Percentiles rank a stretch among this genome's conserved stretches.
phyloP scores from a whole-genome alignment of 345 rosid genomes.

The Durio zibethinus region DNA sequence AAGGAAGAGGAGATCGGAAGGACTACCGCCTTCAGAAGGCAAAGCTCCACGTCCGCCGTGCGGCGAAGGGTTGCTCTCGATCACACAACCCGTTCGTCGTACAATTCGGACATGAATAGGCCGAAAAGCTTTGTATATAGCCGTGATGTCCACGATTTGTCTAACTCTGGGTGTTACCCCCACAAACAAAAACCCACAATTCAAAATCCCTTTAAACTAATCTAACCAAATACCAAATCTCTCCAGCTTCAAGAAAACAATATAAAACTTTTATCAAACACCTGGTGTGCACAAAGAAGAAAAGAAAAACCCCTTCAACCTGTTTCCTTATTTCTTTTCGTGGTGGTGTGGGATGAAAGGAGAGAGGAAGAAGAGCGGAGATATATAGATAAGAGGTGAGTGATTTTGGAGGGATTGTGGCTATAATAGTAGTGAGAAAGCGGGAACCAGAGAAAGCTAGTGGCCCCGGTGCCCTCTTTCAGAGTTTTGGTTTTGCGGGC shows the following conservation, averaged over 20 bases:
- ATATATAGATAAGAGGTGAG: constrained; percentile 42
- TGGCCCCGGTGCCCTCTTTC: constrained; percentile 1
- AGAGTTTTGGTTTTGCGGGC: not conserved
- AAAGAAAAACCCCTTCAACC: not conserved
- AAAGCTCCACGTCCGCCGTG: constrained; percentile 99
- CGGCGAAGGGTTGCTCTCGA: constrained; percentile 88
- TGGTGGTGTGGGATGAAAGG: not conserved
- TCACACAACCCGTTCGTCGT: constrained; percentile 82
- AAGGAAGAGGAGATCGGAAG: constrained; percentile 98
- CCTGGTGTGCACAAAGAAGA: not conserved
- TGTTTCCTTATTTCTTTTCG: too few relatives aligned
- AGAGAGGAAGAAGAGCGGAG: not conserved
- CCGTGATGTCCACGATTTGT: constrained; percentile 91
- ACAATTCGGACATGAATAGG: constrained; percentile 73
- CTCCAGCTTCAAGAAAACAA: not conserved
- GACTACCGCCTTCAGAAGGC: constrained; percentile 99
- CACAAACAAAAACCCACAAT: constrained; percentile 20
- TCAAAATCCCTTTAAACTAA: not conserved
- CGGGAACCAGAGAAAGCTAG: not conserved
- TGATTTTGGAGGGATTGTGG: constrained; percentile 21
- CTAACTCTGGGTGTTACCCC: constrained; percentile 37
- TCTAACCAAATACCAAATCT: not conserved
- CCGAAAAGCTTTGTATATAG: constrained; percentile 70
- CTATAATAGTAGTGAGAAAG: constrained; percentile 8
- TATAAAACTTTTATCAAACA: not conserved